Conservation (phyloP, 352 stramenopile genomes). For the Pythium sp. region DNA sequence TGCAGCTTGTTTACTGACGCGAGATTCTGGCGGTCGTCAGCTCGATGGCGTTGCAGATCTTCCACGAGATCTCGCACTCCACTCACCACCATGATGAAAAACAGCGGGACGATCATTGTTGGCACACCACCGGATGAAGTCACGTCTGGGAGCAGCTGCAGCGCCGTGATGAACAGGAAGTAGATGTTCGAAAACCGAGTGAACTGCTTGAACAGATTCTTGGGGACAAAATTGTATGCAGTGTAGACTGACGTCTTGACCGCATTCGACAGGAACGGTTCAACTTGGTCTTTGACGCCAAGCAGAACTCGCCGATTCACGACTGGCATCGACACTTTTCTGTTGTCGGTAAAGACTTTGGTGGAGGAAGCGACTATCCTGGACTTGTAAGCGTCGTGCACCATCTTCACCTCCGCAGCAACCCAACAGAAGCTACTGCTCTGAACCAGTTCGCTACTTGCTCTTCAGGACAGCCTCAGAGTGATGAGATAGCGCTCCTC, state of each 20-base stretch:
- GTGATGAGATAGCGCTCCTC: background rate
- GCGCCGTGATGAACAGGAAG: constrained; percentile 85
- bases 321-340: constrained; percentile 16
- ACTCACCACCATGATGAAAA: constrained; percentile 86
- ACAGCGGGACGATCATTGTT: constrained; percentile 80
- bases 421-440: background rate
- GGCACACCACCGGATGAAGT: constrained; percentile 80
- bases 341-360: constrained; percentile 7
- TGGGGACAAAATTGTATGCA: constrained; percentile 56
- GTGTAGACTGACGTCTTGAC: constrained; percentile 66
- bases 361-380: constrained; percentile 11
- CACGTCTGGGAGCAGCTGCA: constrained; percentile 82
- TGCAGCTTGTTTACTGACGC: constrained; percentile 27
- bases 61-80: constrained; percentile 78
- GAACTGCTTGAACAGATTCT: constrained; percentile 79
- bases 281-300: constrained; percentile 16
- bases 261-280: constrained; percentile 41
- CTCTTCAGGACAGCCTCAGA: background rate
- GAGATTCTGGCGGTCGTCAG: constrained; percentile 66
- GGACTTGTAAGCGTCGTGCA: constrained; percentile 15
- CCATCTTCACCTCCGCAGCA: background rate
- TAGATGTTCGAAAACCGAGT: constrained; percentile 89
- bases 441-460: background rate
- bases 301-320: constrained; percentile 29
- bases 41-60: constrained; percentile 71